These are phyloP conservation scores for Trichoderma asperellum DNA, from an alignment of 2,329 filamentous ascomycete species.

Conservation along the genomic window DNA sequence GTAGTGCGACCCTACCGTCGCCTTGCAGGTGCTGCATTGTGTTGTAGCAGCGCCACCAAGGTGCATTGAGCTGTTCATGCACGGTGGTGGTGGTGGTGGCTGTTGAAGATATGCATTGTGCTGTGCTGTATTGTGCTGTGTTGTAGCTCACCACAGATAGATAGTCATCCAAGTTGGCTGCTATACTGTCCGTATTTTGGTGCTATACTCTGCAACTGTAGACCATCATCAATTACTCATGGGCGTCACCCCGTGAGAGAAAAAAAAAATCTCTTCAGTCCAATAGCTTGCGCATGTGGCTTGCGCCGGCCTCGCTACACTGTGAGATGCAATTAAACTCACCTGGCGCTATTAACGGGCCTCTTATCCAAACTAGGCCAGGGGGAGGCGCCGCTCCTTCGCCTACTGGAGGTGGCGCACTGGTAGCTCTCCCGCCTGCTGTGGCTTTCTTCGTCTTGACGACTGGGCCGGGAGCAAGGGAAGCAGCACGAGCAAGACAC, in stretches of 20 bases:
- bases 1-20: conserved; percentile 11
- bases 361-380: conserved; percentile 13
- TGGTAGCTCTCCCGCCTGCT: conserved; percentile 6
- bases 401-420: conserved; percentile 5
- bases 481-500: not conserved
- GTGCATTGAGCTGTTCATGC: not conserved
- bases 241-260: not conserved
- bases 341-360: conserved; percentile 26
- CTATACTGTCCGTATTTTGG: not conserved
- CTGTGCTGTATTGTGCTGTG: not conserved
- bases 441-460: not conserved
- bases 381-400: conserved; percentile 19
- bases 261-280: not conserved
- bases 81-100: not conserved
- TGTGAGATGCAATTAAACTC: conserved; percentile 28
- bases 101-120: not conserved
- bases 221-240: too few species aligned
- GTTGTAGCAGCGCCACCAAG: not conserved
- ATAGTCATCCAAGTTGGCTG: not conserved
- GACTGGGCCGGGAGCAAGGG: not conserved
- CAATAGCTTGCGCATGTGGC: conserved; percentile 13
- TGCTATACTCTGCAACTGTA: not conserved
- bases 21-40: not conserved
- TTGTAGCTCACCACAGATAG: not conserved
- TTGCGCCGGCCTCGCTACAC: conserved; percentile 18